phyloP scores from a whole-genome alignment of 345 rosid species.

The Gossypium ekmanianum region DNA sequence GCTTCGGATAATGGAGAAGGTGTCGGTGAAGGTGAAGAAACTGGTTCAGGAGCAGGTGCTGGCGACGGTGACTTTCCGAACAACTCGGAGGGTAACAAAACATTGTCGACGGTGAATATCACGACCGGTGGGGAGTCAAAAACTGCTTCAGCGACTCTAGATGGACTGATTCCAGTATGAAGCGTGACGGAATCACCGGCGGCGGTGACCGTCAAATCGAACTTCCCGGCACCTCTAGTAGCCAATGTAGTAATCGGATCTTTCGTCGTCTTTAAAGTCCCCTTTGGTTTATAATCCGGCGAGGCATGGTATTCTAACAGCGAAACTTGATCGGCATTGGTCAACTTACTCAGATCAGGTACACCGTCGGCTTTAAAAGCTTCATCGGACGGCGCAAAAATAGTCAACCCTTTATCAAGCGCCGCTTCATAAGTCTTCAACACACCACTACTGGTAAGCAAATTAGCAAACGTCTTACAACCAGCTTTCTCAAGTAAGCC shows the following conservation, averaged over 20 bases:
- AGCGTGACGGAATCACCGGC: conserved; percentile 77
- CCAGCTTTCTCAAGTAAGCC: conserved; percentile 83
- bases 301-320: conserved; percentile 76
- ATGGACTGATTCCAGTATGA: conserved; percentile 67
- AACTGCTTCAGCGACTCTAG: conserved; percentile 69
- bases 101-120: conserved; percentile 66
- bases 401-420: conserved; percentile 65
- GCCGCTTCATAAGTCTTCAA: conserved; percentile 64
- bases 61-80: conserved; percentile 69
- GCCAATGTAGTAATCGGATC: conserved; percentile 68
- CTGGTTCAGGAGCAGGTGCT: conserved; percentile 64
- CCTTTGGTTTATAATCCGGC: conserved; percentile 59
- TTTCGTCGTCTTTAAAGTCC: conserved; percentile 58
- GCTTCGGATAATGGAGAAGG: conserved; percentile 48
- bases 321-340: conserved; percentile 62
- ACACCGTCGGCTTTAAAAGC: conserved; percentile 74
- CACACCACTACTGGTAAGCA: conserved; percentile 66
- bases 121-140: conserved; percentile 69
- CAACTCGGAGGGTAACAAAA: conserved; percentile 65
- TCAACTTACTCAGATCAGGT: conserved; percentile 72
- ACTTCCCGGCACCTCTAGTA: conserved; percentile 64
- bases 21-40: conserved; percentile 41
- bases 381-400: conserved; percentile 88
- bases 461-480: conserved; percentile 66
- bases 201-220: conserved; percentile 49